These are phyloP conservation scores for Erythrobasidium yunnanense DNA, from an alignment of 768 basidiomycete genomes.

Conservation along the genomic window DNA sequence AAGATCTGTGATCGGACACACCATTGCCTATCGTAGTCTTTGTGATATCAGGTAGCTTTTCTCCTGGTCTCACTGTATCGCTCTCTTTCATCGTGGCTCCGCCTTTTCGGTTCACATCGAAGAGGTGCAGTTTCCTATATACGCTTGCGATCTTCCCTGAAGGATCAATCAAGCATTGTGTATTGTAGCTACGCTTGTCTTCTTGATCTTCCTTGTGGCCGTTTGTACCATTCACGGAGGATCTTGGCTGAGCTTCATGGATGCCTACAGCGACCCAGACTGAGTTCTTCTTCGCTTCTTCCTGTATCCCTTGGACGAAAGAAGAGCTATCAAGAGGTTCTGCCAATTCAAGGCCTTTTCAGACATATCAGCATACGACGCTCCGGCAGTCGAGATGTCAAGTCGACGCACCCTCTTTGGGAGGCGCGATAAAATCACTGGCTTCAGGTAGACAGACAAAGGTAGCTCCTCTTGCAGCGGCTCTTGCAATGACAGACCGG, in stretches of 20 bases:
- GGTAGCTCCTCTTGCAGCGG: conserved; percentile 2
- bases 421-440: conserved; percentile 33
- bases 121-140: conserved; percentile 33
- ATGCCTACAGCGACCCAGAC: conserved; percentile 35
- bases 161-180: conserved; percentile 32
- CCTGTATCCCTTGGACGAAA: conserved; percentile 29
- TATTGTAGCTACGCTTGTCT: conserved; percentile 34
- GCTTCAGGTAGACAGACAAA: conserved; percentile 37
- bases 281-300: conserved; percentile 11
- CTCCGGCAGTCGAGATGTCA: neutral
- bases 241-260: too few relatives aligned
- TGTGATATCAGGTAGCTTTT: conserved; percentile 5
- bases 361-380: neutral
- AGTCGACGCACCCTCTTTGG: conserved; percentile 4
- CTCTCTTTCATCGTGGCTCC: conserved; percentile 3
- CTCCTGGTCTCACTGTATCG: neutral
- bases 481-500: conserved; percentile 25
- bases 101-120: conserved; percentile 32
- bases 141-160: conserved; percentile 26
- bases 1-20: neutral
- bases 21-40: neutral
- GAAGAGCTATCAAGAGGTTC: conserved; percentile 20
- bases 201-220: conserved; percentile 1
- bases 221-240: too few relatives aligned
- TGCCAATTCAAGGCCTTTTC: conserved; percentile 2